These are phyloP conservation scores for Heliamphora exappendiculata DNA, from an alignment of 148 eudicot genomes.

Conservation along the genomic window DNA sequence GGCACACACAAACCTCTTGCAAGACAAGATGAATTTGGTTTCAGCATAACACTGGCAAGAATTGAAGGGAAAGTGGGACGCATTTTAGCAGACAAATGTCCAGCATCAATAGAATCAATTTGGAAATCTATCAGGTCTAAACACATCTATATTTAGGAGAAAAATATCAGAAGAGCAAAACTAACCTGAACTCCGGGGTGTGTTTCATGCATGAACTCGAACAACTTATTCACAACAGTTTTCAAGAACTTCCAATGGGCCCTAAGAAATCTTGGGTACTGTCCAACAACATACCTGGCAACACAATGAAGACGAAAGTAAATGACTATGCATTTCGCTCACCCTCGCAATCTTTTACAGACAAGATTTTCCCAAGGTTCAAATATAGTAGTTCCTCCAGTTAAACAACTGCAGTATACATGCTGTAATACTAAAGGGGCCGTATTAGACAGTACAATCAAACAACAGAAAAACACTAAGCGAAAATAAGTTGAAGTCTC, in stretches of 20 bases:
- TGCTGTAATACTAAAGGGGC: no score
- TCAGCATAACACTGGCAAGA: neutral
- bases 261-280: conserved; percentile 93
- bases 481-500: neutral
- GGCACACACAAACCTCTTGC: neutral
- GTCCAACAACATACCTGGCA: conserved; percentile 98
- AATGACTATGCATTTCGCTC: neutral
- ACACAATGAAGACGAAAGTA: conserved; percentile 1
- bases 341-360: neutral
- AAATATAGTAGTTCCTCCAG: neutral
- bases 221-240: conserved; percentile 94
- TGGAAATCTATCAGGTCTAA: neutral
- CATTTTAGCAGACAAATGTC: neutral
- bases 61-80: neutral
- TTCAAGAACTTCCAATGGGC: conserved; percentile 99
- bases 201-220: conserved; percentile 99
- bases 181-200: conserved; percentile 99
- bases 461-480: neutral
- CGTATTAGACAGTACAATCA: neutral
- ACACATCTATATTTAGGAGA: neutral
- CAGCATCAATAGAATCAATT: neutral
- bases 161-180: neutral
- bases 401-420: neutral
- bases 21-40: no score
- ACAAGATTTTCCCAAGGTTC: no score